These are phyloP conservation scores for Macadamia tetraphylla DNA, from an alignment of 164 flowering plant species.

Conservation along the genomic window DNA sequence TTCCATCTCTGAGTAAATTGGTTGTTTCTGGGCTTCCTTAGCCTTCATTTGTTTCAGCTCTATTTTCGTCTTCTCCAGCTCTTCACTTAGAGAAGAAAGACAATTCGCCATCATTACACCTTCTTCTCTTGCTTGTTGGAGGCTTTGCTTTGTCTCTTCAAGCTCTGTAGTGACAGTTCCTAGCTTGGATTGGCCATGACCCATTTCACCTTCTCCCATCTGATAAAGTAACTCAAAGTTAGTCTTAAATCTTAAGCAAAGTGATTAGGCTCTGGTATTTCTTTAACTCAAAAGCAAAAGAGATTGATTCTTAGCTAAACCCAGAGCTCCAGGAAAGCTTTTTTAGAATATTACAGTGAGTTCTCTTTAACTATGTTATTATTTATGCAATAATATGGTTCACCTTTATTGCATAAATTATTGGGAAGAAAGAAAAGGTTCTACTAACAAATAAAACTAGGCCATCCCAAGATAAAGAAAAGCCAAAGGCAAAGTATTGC, in stretches of 20 bases:
- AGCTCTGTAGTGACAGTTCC: constrained; percentile 51
- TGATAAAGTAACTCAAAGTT: too few species aligned
- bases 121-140: constrained; percentile 60
- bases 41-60: constrained; percentile 53
- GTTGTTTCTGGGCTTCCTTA: constrained; percentile 26
- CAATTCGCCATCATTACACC: constrained; percentile 40
- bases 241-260: not conserved
- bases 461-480: not conserved
- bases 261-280: not conserved
- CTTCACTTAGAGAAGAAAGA: constrained; percentile 53
- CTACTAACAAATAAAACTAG: too few species aligned
- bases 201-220: constrained; percentile 7
- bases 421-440: too few species aligned
- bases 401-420: too few species aligned
- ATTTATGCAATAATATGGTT: too few species aligned
- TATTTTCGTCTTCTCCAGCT: constrained; percentile 59
- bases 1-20: constrained; percentile 35
- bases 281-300: constrained; percentile 2
- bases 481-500: not conserved
- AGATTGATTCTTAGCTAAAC: constrained; percentile 15
- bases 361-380: too few species aligned
- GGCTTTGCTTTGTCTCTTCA: constrained; percentile 71
- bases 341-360: too few species aligned
- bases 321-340: not conserved
- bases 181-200: constrained; percentile 20